Evolutionary conservation across 257 asterid genomes (phyloP).

Genomic region (Leptodermis oblonga): DNA sequence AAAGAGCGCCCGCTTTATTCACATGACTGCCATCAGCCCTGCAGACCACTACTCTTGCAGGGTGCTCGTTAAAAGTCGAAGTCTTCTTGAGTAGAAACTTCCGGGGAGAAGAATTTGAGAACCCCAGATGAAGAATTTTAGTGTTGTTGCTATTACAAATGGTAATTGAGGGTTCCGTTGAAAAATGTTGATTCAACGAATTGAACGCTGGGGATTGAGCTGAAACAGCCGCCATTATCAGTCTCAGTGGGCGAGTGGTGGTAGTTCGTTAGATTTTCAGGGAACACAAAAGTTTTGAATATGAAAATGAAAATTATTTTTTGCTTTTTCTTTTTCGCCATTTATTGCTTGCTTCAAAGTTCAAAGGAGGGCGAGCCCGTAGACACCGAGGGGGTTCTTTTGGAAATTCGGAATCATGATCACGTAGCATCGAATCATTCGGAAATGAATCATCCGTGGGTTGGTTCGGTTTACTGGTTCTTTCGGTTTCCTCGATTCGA

Average conservation of each 20-base stretch:
- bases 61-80: slow-evolving; percentile 15
- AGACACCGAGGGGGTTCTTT: too few relatives aligned
- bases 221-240: slow-evolving; percentile 30
- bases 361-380: too few relatives aligned
- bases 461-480: too few relatives aligned
- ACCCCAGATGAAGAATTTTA: slow-evolving; percentile 8
- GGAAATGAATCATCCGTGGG: too few relatives aligned
- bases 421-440: too few relatives aligned
- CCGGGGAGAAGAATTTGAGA: slow-evolving; percentile 9
- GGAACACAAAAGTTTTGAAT: background rate
- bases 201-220: slow-evolving; percentile 14
- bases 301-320: background rate
- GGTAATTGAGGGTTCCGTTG: background rate
- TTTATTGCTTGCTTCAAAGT: too few relatives aligned
- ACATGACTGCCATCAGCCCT: slow-evolving; percentile 21
- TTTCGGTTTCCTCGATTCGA: too few relatives aligned
- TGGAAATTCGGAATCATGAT: too few relatives aligned
- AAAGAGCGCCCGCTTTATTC: slow-evolving; percentile 14
- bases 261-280: background rate
- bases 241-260: background rate
- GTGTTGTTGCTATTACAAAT: too few relatives aligned
- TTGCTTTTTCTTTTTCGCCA: too few relatives aligned
- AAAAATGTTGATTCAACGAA: slow-evolving; percentile 2
- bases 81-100: slow-evolving; percentile 3
- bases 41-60: slow-evolving; percentile 30